Percentiles rank a stretch among this genome's conserved stretches.
These are phyloP conservation scores for Isatis lusitanica DNA, from an alignment of 441 rosid species.

Conservation along the genomic window DNA sequence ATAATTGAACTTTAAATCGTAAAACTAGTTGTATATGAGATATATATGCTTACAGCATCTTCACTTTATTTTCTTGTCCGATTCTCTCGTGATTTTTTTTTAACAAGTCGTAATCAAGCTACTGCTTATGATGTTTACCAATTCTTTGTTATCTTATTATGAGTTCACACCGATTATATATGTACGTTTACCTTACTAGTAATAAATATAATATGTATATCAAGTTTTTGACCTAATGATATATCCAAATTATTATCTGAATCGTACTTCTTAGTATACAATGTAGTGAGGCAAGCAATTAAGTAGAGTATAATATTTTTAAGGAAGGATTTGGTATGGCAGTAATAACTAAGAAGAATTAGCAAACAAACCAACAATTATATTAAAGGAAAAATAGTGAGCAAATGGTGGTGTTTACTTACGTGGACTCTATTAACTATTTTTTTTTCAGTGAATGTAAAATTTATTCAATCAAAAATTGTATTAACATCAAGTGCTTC, in stretches of 20 bases:
- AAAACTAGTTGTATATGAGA: not conserved
- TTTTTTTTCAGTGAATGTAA: no score
- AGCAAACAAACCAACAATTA: not conserved
- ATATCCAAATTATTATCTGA: no score
- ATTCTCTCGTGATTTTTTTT: conserved; percentile 7
- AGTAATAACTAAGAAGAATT: not conserved
- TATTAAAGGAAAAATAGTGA: not conserved
- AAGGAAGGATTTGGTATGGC: not conserved
- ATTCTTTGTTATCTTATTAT: not conserved
- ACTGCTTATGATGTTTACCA: conserved; percentile 7
- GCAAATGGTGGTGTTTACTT: conserved; percentile 10
- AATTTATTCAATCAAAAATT: no score
- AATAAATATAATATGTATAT: not conserved
- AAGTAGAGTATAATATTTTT: not conserved
- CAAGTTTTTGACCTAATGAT: not conserved
- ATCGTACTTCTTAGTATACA: not conserved
- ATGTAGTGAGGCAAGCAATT: conserved; percentile 1
- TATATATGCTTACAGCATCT: conserved; percentile 24
- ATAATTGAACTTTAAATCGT: not conserved
- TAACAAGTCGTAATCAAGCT: conserved; percentile 6
- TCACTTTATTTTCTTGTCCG: conserved; percentile 30
- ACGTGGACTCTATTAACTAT: conserved; percentile 3
- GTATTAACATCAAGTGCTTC: no score
- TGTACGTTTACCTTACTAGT: not conserved
- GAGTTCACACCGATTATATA: not conserved